A percentile compares a stretch with the other conserved stretches of the same genome.
Conservation (phyloP, 805 yeast genomes). For the Pichia ethanolica region DNA sequence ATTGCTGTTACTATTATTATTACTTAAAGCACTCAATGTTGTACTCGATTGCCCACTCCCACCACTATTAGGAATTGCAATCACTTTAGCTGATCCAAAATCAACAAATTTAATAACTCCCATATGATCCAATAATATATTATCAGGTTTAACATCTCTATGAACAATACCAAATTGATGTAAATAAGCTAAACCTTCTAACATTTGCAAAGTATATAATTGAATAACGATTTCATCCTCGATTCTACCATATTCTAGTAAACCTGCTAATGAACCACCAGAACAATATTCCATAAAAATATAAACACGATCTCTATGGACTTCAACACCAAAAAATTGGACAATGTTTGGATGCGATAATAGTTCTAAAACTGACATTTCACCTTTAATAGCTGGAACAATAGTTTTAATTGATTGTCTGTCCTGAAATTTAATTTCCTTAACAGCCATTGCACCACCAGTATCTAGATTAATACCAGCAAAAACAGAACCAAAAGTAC, state of each 20-base stretch:
- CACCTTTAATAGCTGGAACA: constrained; percentile 87
- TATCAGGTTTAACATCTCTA: constrained; percentile 94
- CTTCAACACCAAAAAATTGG: constrained; percentile 95
- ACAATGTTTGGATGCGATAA: constrained; percentile 94
- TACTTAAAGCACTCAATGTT: background rate
- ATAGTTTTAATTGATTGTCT: constrained; percentile 75
- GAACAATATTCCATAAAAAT: constrained; percentile 97
- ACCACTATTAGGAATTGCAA: constrained; percentile 38
- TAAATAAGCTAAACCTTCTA: constrained; percentile 90
- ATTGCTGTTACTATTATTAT: background rate
- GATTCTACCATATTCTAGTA: constrained; percentile 85
- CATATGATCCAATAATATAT: constrained; percentile 79
- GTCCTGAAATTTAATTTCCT: constrained; percentile 88
- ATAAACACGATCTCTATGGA: constrained; percentile 89
- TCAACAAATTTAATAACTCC: constrained; percentile 95
- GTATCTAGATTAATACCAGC: constrained; percentile 90
- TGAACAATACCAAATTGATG: constrained; percentile 96
- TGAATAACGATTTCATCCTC: constrained; percentile 93
- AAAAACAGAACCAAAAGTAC: constrained; percentile 90
- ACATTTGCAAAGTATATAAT: constrained; percentile 82
- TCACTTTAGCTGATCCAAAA: constrained; percentile 94
- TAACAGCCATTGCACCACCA: constrained; percentile 95
- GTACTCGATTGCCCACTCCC: background rate
- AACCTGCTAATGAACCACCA: constrained; percentile 84
- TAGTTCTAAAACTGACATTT: constrained; percentile 94